phyloP scores from a whole-genome alignment of 2,329 filamentous ascomycete genomes.

The Penicillium sp. region DNA sequence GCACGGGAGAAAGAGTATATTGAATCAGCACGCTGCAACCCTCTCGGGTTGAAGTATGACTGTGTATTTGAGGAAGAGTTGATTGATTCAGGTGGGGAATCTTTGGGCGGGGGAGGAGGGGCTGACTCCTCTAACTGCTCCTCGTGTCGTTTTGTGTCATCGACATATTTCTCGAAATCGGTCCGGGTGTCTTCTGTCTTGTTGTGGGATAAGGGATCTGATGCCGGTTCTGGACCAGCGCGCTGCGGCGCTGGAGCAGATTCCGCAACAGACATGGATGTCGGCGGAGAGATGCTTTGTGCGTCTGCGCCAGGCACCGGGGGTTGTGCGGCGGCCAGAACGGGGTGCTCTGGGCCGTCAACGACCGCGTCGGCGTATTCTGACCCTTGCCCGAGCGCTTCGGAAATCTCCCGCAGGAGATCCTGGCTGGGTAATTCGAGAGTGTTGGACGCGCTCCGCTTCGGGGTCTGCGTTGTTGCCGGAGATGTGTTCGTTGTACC shows the following conservation, averaged over 20 bases:
- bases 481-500: conserved; percentile 16
- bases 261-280: conserved; percentile 33
- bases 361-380: conserved; percentile 17
- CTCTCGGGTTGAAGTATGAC: conserved; percentile 45
- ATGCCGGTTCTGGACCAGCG: conserved; percentile 12
- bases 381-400: conserved; percentile 9
- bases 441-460: conserved; percentile 20
- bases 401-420: conserved; percentile 13
- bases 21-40: conserved; percentile 68
- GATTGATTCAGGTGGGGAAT: conserved; percentile 24
- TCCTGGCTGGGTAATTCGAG: conserved; percentile 22
- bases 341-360: conserved; percentile 14
- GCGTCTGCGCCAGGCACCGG: conserved; percentile 10
- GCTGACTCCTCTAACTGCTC: conserved; percentile 27
- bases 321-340: conserved; percentile 5
- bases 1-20: conserved; percentile 91
- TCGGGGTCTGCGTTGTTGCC: conserved; percentile 13
- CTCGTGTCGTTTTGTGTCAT: conserved; percentile 35
- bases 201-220: conserved; percentile 5
- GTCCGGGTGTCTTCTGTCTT: conserved; percentile 29
- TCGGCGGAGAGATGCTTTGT: conserved; percentile 10
- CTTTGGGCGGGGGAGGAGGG: conserved; percentile 38
- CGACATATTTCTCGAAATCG: conserved; percentile 45
- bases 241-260: conserved; percentile 23
- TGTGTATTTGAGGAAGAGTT: conserved; percentile 36